Base-by-base conservation (phyloP, 1,284 basidiomycete genomes). In the Hymenochaete sp. region DNA sequence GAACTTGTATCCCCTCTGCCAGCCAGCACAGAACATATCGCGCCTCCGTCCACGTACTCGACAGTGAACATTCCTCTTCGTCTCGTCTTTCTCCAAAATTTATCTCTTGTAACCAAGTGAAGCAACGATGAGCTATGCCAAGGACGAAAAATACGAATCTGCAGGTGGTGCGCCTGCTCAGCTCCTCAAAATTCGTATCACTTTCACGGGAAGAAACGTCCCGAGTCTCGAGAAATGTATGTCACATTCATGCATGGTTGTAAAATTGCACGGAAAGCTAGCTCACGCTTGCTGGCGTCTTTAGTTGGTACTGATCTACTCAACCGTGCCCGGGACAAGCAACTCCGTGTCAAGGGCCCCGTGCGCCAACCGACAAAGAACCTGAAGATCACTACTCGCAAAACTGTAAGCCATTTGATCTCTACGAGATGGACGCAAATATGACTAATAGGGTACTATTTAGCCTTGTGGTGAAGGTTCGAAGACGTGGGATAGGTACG, bases 401-500 rank as follows among this genome's bases (percentile, higher is more conserved):
- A 97, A 71, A 93, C 92, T 57, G 91, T 91, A 54, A 59, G 85
- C 40, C 11, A 28, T 9, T 3, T 37, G 6, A 21, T 26, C 10
- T 35, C 29, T 45, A 9, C 5, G n/a, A 9, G 13, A 32, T 27
- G 1, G 14, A 6, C 10, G 3, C 39, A 24, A 19, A 14, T 14
- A 19, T 33, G 40, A n/a, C 31, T 44, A 14, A 41, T 32, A 21
- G 10, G 22, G 19, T 36, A 3, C 28, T 38, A 16, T 36, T 14
- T 60, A 93, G 89, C 88, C 93, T 71, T 96, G 96, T 67, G 96
- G 96, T 93, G 96, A 98, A 73, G 96, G 96, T 79, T 95, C 91
- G 63, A 98, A 99, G 86, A 99, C 96, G 64, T 99, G 96, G 96
- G 96, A 98, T 72, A 84, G 90, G 62, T 98, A 93, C 72, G 95